These are phyloP conservation scores for Leccinum disarticulatum DNA, from an alignment of 768 basidiomycete genomes.

Conservation along the genomic window DNA sequence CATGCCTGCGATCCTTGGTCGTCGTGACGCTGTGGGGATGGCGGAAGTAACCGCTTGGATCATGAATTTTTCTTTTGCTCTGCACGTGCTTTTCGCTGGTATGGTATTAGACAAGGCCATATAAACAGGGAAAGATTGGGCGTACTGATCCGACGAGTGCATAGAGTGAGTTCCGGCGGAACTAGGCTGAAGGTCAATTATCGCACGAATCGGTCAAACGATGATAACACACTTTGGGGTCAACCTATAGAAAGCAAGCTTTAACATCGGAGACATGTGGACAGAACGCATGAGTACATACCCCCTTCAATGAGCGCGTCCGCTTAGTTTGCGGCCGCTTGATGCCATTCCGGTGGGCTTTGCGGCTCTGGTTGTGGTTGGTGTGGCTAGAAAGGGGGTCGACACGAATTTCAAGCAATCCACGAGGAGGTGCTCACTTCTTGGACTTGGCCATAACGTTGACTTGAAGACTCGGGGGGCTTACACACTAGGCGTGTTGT, in stretches of 20 bases:
- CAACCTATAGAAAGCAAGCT: constrained; percentile 50
- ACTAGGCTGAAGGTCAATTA: constrained; percentile 42
- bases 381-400: constrained; percentile 58
- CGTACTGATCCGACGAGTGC: constrained; percentile 76
- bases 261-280: constrained; percentile 3
- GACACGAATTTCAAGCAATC: constrained; percentile 11
- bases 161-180: constrained; percentile 79
- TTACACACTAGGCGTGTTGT: not conserved
- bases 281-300: constrained; percentile 45
- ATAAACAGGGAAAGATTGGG: constrained; percentile 4
- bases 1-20: constrained; percentile 2
- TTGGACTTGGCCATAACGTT: constrained; percentile 93
- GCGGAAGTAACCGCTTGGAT: constrained; percentile 5
- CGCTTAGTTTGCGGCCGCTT: constrained; percentile 74
- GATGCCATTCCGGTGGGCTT: constrained; percentile 98
- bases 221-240: constrained; percentile 61
- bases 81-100: constrained; percentile 63
- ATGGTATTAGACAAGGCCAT: not conserved
- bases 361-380: constrained; percentile 95
- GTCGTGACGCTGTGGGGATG: not conserved
- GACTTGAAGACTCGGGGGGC: constrained; percentile 10
- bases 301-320: constrained; percentile 86
- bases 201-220: not conserved
- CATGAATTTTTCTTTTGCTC: constrained; percentile 55
- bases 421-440: constrained; percentile 58